phyloP scores from a whole-genome alignment of 345 rosid species.

The Orychophragmus violaceus region DNA sequence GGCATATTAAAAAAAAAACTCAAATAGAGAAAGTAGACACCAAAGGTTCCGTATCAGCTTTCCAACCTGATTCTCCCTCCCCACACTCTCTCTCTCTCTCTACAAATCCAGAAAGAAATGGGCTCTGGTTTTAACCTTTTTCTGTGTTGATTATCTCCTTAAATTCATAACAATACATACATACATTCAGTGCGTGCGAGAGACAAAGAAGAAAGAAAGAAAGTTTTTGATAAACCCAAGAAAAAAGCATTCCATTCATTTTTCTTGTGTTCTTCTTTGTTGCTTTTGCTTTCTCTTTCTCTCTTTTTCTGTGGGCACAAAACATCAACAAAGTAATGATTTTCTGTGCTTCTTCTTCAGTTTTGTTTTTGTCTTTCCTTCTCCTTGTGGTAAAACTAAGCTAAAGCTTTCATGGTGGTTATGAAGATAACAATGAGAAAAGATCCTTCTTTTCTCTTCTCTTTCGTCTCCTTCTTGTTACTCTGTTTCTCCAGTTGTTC shows the following conservation, averaged over 20 bases:
- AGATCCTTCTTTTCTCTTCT: slow-evolving; percentile 17
- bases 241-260: neutral
- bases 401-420: slow-evolving; percentile 32
- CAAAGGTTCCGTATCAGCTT: slow-evolving; percentile 29
- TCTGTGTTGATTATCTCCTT: neutral
- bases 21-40: slow-evolving; percentile 7
- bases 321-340: slow-evolving; percentile 35
- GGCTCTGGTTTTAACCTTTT: neutral
- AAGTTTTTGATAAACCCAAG: slow-evolving; percentile 11
- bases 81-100: slow-evolving; percentile 11
- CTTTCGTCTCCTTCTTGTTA: slow-evolving; percentile 19
- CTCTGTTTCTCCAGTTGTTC: slow-evolving; percentile 32
- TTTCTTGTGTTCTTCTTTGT: neutral
- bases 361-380: slow-evolving; percentile 1
- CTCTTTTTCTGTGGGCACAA: slow-evolving; percentile 14
- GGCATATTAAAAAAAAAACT: neutral
- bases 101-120: neutral
- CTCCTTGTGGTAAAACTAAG: neutral
- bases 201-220: neutral
- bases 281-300: slow-evolving; percentile 18
- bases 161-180: slow-evolving; percentile 10
- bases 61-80: slow-evolving; percentile 26
- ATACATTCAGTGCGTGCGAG: slow-evolving; percentile 12
- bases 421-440: neutral
- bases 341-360: slow-evolving; percentile 1